A percentile compares a stretch with the other conserved stretches of the same genome.
phyloP scores from a whole-genome alignment of 1,139 yeast genomes.

The Magnusiomyces ingens region DNA sequence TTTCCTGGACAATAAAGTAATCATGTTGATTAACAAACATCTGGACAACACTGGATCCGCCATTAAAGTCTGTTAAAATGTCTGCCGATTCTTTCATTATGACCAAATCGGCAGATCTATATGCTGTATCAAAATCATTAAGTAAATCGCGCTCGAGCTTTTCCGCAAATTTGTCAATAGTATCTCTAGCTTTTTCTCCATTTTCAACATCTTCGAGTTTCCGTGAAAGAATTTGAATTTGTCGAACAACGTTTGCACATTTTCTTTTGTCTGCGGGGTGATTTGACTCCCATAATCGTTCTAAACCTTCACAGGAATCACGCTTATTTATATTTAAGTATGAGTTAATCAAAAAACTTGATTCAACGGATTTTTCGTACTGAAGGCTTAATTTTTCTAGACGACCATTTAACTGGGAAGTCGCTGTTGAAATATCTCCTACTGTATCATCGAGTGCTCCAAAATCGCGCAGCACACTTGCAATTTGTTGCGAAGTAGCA shows the following conservation, averaged over 20 bases:
- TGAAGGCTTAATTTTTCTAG: conserved; percentile 70
- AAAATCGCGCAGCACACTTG: conserved; percentile 39
- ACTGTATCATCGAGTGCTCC: conserved; percentile 54
- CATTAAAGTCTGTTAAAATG: conserved; percentile 74
- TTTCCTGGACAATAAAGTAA: conserved; percentile 51
- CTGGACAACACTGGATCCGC: conserved; percentile 76
- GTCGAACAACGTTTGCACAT: conserved; percentile 65
- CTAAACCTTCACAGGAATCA: conserved; percentile 52
- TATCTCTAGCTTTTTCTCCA: conserved; percentile 43
- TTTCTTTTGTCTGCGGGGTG: conserved; percentile 47
- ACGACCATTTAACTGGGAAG: conserved; percentile 69
- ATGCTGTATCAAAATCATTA: conserved; percentile 37
- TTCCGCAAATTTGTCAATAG: conserved; percentile 68
- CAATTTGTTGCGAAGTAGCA: conserved; percentile 9
- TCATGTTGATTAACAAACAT: conserved; percentile 78
- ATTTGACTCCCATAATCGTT: conserved; percentile 31
- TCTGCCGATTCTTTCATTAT: conserved; percentile 74
- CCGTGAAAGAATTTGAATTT: conserved; percentile 55
- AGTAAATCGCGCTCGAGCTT: conserved; percentile 57
- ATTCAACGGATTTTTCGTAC: conserved; percentile 65
- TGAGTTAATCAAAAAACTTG: conserved; percentile 68
- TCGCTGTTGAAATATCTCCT: conserved; percentile 42
- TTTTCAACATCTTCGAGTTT: conserved; percentile 39
- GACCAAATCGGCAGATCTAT: conserved; percentile 51
- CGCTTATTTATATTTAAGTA: conserved; percentile 66